Conservation (phyloP, 176 grass and related monocot genomes). For the Phyllostachys edulis region DNA sequence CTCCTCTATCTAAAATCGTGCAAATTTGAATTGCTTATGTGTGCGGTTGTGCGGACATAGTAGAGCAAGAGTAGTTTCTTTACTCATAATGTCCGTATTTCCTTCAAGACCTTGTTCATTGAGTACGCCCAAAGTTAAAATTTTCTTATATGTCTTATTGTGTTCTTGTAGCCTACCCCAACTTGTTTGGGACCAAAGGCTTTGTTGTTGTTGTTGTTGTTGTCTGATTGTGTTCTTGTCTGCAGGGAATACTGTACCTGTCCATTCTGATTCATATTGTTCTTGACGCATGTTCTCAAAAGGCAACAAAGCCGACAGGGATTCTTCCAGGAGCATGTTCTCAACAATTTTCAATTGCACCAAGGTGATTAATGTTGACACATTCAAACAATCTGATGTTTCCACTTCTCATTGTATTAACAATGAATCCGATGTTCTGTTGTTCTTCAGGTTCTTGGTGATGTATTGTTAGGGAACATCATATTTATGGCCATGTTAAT, state of each 20-base stretch:
- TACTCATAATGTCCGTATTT: neutral
- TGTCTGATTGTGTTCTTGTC: conserved; percentile 5
- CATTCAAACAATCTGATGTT: conserved; percentile 21
- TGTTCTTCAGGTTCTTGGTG: conserved; percentile 55
- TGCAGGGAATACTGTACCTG: conserved; percentile 68
- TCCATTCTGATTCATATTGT: conserved; percentile 65
- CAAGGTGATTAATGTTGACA: conserved; percentile 45
- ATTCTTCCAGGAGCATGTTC: conserved; percentile 52
- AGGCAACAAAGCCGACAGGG: conserved; percentile 42
- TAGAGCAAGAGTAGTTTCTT: neutral
- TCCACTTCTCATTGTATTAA: neutral
- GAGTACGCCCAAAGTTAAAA: neutral
- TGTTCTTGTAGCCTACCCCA: no score
- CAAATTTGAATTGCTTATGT: neutral
- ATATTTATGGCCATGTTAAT: conserved; percentile 64
- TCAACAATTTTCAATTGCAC: conserved; percentile 54
- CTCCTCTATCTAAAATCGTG: neutral
- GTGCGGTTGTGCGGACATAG: neutral
- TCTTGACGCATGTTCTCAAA: conserved; percentile 77
- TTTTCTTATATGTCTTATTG: conserved; percentile 18
- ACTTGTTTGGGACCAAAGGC: no score
- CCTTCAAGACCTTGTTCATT: conserved; percentile 14
- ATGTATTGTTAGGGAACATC: conserved; percentile 63
- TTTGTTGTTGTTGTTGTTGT: no score
- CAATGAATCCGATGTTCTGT: neutral